phyloP scores from a whole-genome alignment of 176 grass and related monocot species.

The Phragmites australis region DNA sequence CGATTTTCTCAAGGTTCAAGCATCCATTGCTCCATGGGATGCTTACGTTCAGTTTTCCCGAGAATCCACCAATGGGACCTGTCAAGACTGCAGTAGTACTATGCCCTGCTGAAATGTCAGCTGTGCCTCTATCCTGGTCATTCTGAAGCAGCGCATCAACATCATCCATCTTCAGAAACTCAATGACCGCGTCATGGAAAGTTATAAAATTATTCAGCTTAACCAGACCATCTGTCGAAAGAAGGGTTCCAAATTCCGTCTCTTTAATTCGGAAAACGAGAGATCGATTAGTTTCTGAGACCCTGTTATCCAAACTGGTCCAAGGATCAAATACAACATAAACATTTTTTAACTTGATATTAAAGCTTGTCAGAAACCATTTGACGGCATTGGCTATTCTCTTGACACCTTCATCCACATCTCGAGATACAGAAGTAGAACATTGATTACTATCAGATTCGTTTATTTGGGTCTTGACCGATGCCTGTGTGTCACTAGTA shows the following conservation, averaged over 20 bases:
- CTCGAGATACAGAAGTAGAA: conserved; percentile 58
- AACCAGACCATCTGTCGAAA: conserved; percentile 56
- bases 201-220: conserved; percentile 91
- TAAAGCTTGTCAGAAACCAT: conserved; percentile 90
- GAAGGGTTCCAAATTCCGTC: conserved; percentile 73
- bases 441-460: conserved; percentile 43
- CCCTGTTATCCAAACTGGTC: conserved; percentile 46
- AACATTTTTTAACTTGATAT: conserved; percentile 75
- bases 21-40: conserved; percentile 92
- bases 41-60: conserved; percentile 81
- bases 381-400: conserved; percentile 88
- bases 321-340: conserved; percentile 86
- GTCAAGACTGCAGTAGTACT: conserved; percentile 71
- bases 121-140: conserved; percentile 45
- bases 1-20: conserved; percentile 76
- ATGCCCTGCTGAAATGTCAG: conserved; percentile 43
- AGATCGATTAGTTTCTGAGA: conserved; percentile 50
- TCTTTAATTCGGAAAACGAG: conserved; percentile 90
- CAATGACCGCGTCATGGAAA: conserved; percentile 70
- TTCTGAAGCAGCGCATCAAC: conserved; percentile 48
- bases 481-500: conserved; percentile 39
- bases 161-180: conserved; percentile 90
- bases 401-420: conserved; percentile 95
- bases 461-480: conserved; percentile 40
- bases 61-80: conserved; percentile 84